A percentile compares a stretch with the other conserved stretches of the same genome.
These are phyloP conservation scores for Urostyla sp. DNA, from an alignment of 73 alveolate species.

Conservation along the genomic window DNA sequence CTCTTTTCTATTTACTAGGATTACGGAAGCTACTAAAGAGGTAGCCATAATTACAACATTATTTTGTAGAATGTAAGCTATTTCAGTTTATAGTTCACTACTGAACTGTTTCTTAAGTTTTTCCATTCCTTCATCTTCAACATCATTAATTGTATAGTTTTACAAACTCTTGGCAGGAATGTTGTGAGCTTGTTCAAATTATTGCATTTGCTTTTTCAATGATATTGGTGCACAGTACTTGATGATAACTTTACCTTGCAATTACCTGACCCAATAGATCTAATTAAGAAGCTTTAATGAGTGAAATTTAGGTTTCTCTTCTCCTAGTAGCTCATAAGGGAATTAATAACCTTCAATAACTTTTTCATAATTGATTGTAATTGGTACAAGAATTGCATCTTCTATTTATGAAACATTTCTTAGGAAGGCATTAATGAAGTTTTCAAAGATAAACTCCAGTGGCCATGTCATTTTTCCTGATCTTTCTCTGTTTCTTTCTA, in stretches of 20 bases:
- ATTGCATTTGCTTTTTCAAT: conserved; percentile 45
- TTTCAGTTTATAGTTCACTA: conserved; percentile 53
- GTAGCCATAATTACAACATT: conserved; percentile 80
- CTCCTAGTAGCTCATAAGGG: conserved; percentile 94
- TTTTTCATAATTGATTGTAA: conserved; percentile 88
- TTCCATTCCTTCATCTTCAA: neutral
- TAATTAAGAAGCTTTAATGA: conserved; percentile 71
- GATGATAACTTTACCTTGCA: conserved; percentile 81
- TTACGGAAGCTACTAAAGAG: conserved; percentile 82
- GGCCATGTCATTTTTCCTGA: conserved; percentile 90
- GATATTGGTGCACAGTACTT: conserved; percentile 82
- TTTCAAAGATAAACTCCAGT: conserved; percentile 72
- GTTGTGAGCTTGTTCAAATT: conserved; percentile 19
- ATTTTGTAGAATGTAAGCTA: conserved; percentile 45
- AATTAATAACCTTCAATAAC: conserved; percentile 91
- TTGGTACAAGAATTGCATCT: conserved; percentile 84
- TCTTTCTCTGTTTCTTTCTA: conserved; percentile 92
- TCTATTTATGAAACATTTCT: conserved; percentile 64
- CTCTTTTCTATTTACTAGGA: conserved; percentile 81
- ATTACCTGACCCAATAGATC: conserved; percentile 1
- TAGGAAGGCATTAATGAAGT: conserved; percentile 76
- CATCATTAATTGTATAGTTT: neutral
- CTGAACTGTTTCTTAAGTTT: conserved; percentile 56
- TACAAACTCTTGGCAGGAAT: neutral
- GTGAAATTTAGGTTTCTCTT: conserved; percentile 82